Evolutionary conservation across 805 yeast genomes (phyloP).

Genomic region (Starmera dryadoides): DNA sequence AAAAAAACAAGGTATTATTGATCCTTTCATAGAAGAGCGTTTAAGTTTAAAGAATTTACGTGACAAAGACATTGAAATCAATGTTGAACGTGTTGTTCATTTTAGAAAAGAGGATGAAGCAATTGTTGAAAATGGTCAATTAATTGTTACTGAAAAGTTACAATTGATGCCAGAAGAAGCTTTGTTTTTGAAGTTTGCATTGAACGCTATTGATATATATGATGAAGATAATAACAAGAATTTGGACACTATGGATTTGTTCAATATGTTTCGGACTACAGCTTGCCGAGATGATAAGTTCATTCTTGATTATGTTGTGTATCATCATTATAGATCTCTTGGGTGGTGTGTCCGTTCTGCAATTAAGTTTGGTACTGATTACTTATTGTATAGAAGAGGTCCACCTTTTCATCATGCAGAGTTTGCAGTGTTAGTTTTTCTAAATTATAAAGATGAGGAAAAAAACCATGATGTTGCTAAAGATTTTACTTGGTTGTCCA

Average conservation of each 20-base stretch:
- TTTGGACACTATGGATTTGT: constrained; percentile 10
- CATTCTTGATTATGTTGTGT: constrained; percentile 50
- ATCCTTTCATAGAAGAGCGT: constrained; percentile 25
- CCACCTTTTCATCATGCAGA: constrained; percentile 97
- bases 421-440: constrained; percentile 54
- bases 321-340: constrained; percentile 77
- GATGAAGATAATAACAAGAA: constrained; percentile 9
- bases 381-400: constrained; percentile 76
- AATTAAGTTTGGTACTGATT: constrained; percentile 87
- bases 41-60: constrained; percentile 22
- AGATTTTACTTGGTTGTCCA: constrained; percentile 57
- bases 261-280: constrained; percentile 5
- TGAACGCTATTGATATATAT: constrained; percentile 38
- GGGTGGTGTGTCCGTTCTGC: constrained; percentile 97
- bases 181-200: constrained; percentile 55
- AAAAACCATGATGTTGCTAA: constrained; percentile 19
- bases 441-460: constrained; percentile 26
- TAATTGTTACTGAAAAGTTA: constrained; percentile 25
- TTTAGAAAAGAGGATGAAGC: constrained; percentile 26
- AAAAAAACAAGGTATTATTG: constrained; percentile 30
- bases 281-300: constrained; percentile 20
- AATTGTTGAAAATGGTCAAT: constrained; percentile 23
- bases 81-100: constrained; percentile 13
- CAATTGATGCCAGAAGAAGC: constrained; percentile 76
- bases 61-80: constrained; percentile 21